Evolutionary conservation across 768 basidiomycete genomes (phyloP).

Genomic region (Xerocomus potaroensis): DNA sequence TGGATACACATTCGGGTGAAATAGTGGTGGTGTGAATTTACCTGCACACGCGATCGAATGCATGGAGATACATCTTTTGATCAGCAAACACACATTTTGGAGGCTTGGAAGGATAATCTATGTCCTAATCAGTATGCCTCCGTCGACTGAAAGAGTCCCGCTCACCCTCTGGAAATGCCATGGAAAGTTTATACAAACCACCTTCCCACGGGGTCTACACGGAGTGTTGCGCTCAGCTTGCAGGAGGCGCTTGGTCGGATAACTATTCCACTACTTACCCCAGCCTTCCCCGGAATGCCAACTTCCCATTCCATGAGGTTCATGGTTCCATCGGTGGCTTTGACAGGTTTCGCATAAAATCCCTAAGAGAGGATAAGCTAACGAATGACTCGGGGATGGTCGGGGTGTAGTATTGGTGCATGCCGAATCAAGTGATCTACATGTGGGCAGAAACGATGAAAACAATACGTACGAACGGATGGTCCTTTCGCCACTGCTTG

Average conservation of each 20-base stretch:
- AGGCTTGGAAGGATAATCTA: conserved; percentile 93
- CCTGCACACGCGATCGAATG: conserved; percentile 44
- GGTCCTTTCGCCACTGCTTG: conserved; percentile 98
- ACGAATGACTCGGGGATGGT: conserved; percentile 3
- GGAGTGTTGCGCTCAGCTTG: conserved; percentile 12
- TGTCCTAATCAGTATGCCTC: conserved; percentile 10
- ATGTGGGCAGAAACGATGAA: background rate
- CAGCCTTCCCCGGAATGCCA: conserved; percentile 90
- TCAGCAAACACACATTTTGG: conserved; percentile 69
- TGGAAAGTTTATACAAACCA: conserved; percentile 88
- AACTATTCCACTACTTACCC: conserved; percentile 49
- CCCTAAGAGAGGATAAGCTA: conserved; percentile 55
- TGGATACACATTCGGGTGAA: conserved; percentile 98
- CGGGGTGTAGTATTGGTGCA: background rate
- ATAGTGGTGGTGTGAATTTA: conserved; percentile 94
- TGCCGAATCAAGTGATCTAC: conserved; percentile 1
- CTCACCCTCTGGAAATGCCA: conserved; percentile 95
- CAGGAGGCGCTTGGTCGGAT: conserved; percentile 7
- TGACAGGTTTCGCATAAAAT: conserved; percentile 93
- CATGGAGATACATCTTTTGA: background rate
- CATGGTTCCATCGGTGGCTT: conserved; percentile 88
- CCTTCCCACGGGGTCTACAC: conserved; percentile 93
- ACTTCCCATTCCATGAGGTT: conserved; percentile 99
- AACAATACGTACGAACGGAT: conserved; percentile 80
- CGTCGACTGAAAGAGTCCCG: conserved; percentile 1